Percentiles rank a stretch among this genome's conserved stretches.
These are phyloP conservation scores for Alternaria incomplexa DNA, from an alignment of 2,329 filamentous ascomycete genomes.

Conservation along the genomic window DNA sequence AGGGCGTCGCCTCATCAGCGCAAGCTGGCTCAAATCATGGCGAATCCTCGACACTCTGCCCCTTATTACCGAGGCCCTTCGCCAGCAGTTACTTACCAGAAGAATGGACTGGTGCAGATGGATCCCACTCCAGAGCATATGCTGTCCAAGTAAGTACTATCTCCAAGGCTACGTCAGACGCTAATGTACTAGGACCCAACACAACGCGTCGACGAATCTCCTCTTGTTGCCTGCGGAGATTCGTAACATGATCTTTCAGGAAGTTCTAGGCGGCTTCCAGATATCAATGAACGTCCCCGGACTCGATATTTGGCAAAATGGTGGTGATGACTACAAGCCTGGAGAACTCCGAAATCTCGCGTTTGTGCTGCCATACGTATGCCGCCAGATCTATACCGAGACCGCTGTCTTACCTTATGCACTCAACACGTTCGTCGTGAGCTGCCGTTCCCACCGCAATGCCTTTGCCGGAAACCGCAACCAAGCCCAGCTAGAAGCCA, in stretches of 20 bases:
- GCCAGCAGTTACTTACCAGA: not conserved
- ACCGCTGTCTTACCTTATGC: not conserved
- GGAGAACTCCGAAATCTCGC: not conserved
- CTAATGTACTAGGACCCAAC: not conserved
- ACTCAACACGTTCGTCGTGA: not conserved
- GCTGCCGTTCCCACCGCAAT: not conserved
- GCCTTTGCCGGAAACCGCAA: not conserved
- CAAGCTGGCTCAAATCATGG: not conserved
- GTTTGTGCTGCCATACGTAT: not conserved
- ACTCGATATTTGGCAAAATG: not conserved
- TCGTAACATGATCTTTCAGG: not conserved
- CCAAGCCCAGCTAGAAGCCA: not conserved
- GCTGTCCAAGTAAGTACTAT: not conserved
- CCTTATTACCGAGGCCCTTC: not conserved
- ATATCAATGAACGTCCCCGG: not conserved
- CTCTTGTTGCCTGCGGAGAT: not conserved
- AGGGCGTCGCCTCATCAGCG: not conserved
- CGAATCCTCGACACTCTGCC: not conserved
- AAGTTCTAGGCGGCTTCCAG: not conserved
- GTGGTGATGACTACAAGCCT: not conserved
- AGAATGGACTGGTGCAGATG: not conserved
- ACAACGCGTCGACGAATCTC: not conserved
- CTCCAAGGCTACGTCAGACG: not conserved
- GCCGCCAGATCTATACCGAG: not conserved
- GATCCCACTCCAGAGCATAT: not conserved